phyloP scores from a whole-genome alignment of 257 asterid genomes.

The Salvia miltiorrhiza region DNA sequence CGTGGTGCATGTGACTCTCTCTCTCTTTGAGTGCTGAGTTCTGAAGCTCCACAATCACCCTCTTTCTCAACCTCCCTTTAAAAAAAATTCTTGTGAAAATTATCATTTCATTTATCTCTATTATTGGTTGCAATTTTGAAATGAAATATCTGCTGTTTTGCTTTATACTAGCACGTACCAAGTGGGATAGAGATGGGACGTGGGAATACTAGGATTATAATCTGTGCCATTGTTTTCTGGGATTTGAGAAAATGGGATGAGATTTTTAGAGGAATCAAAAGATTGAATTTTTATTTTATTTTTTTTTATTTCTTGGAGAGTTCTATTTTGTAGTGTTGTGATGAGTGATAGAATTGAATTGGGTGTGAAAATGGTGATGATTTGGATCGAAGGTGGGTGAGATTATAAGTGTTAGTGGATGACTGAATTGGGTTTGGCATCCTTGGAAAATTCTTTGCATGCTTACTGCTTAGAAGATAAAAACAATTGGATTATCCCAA shows the following conservation, averaged over 20 bases:
- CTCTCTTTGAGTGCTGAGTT: slow-evolving; percentile 37
- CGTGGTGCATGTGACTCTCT: slow-evolving; percentile 66
- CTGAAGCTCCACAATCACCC: slow-evolving; percentile 57
- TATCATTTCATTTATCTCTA: slow-evolving; percentile 33
- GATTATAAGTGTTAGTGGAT: too few relatives aligned
- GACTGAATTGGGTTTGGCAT: slow-evolving; percentile 57
- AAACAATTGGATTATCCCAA: too few relatives aligned
- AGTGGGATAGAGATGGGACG: slow-evolving; percentile 55
- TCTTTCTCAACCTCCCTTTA: slow-evolving; percentile 28
- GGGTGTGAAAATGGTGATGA: too few relatives aligned
- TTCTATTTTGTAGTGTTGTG: slow-evolving; percentile 22
- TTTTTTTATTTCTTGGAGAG: not conserved
- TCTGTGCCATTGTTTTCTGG: slow-evolving; percentile 35
- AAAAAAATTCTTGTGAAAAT: too few relatives aligned
- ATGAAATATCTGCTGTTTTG: too few relatives aligned
- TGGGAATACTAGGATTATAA: slow-evolving; percentile 48
- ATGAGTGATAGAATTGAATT: slow-evolving; percentile 19
- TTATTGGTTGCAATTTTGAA: slow-evolving; percentile 27
- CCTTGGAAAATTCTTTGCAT: too few relatives aligned
- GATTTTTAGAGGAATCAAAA: slow-evolving; percentile 27
- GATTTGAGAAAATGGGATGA: slow-evolving; percentile 34
- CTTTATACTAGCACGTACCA: too few relatives aligned
- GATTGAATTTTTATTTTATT: not conserved
- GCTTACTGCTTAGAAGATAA: too few relatives aligned
- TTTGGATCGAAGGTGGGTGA: slow-evolving; percentile 47